These are phyloP conservation scores for Lentinula sp. DNA, from an alignment of 768 basidiomycete species.

Conservation along the genomic window DNA sequence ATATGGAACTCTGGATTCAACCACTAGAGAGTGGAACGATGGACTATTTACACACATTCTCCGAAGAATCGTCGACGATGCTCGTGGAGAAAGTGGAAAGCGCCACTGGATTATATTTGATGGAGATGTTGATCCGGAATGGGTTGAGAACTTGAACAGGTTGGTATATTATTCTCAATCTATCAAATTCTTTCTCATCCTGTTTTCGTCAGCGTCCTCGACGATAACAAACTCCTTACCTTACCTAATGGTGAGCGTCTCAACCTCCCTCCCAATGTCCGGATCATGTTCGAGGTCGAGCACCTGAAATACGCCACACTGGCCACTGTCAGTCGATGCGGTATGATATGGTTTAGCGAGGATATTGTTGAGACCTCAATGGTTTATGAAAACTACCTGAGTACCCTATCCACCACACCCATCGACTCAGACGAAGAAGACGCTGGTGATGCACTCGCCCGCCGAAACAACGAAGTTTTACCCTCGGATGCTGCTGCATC, in stretches of 20 bases:
- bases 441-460: conserved; percentile 50
- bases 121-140: conserved; percentile 98
- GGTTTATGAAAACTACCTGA: conserved; percentile 88
- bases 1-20: conserved; percentile 94
- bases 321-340: conserved; percentile 98
- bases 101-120: conserved; percentile 99
- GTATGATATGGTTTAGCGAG: conserved; percentile 99
- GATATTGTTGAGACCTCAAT: conserved; percentile 88
- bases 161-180: conserved; percentile 23
- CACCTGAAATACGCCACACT: conserved; percentile 95
- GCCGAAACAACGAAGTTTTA: conserved; percentile 41
- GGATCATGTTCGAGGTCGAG: conserved; percentile 99
- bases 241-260: conserved; percentile 97
- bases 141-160: conserved; percentile 99
- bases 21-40: conserved; percentile 99
- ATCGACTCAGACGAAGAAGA: conserved; percentile 92
- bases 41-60: conserved; percentile 97
- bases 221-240: conserved; percentile 97
- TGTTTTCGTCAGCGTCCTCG: conserved; percentile 67
- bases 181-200: neutral
- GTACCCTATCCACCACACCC: conserved; percentile 64
- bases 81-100: conserved; percentile 94
- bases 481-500: conserved; percentile 47
- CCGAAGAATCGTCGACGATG: conserved; percentile 97
- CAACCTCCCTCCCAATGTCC: conserved; percentile 92